Percentiles rank a stretch among this genome's conserved stretches.
phyloP scores from a whole-genome alignment of 805 yeast species.

The Suhomyces xylopsoci region DNA sequence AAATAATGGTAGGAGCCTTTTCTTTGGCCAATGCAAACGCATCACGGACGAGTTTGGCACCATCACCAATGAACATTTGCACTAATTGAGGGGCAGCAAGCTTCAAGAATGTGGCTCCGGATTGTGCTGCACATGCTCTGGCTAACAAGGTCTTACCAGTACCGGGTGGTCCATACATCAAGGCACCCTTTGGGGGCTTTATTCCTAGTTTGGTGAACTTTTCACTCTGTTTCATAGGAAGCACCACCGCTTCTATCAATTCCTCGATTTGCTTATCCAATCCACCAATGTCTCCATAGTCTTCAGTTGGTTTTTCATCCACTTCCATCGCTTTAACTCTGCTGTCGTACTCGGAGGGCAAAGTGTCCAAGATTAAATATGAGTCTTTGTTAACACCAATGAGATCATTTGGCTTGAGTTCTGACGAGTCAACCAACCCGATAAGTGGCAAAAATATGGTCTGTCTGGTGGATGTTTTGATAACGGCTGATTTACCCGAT shows the following conservation, averaged over 20 bases:
- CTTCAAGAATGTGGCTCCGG: constrained; percentile 45
- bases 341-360: constrained; percentile 96
- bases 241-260: constrained; percentile 94
- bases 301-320: constrained; percentile 97
- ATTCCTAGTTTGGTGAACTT: constrained; percentile 92
- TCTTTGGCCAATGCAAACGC: constrained; percentile 47
- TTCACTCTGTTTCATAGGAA: constrained; percentile 98
- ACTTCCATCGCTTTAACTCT: constrained; percentile 99
- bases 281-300: constrained; percentile 97
- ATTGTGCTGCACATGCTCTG: constrained; percentile 48
- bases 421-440: constrained; percentile 89
- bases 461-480: constrained; percentile 95
- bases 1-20: constrained; percentile 45
- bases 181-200: constrained; percentile 54
- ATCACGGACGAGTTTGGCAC: constrained; percentile 45
- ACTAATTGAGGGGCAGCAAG: constrained; percentile 47
- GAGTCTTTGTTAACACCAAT: constrained; percentile 98
- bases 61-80: constrained; percentile 48
- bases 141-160: constrained; percentile 47
- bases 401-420: constrained; percentile 94
- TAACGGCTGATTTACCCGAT: constrained; percentile 95
- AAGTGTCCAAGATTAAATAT: constrained; percentile 84
- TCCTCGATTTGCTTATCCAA: constrained; percentile 98
- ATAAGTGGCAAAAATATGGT: constrained; percentile 94
- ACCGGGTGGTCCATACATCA: constrained; percentile 50